Percentiles rank a stretch among this genome's conserved stretches.
Conservation (phyloP, 352 stramenopile genomes). For the Globisporangium polare region DNA sequence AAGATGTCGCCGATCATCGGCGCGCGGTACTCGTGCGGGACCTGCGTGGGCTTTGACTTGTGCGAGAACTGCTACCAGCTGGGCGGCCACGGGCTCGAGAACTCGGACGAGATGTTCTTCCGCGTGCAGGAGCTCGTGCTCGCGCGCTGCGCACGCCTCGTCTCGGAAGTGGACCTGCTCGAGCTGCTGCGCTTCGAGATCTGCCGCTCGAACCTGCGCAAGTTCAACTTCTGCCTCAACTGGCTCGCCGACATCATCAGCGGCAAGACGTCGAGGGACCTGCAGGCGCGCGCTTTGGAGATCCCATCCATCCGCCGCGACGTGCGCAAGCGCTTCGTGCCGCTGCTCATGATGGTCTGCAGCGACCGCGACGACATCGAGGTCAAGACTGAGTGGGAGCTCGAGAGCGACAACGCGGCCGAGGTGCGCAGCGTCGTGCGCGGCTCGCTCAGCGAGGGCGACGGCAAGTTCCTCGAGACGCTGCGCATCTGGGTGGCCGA, state of each 20-base stretch:
- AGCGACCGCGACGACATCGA: constrained; percentile 79
- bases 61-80: constrained; percentile 82
- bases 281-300: constrained; percentile 73
- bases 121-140: constrained; percentile 77
- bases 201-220: constrained; percentile 80
- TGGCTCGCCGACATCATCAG: constrained; percentile 82
- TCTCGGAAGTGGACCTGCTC: constrained; percentile 61
- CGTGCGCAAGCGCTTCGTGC: constrained; percentile 78
- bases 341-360: constrained; percentile 70
- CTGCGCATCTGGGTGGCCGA: constrained; percentile 84
- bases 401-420: constrained; percentile 69
- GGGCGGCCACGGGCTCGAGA: constrained; percentile 77
- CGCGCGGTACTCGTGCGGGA: constrained; percentile 65
- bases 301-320: constrained; percentile 76
- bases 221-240: constrained; percentile 83
- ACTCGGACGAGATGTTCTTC: constrained; percentile 84
- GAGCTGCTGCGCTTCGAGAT: constrained; percentile 86
- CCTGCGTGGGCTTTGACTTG: constrained; percentile 79
- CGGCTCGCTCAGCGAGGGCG: constrained; percentile 54
- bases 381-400: constrained; percentile 84
- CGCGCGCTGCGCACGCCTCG: constrained; percentile 53
- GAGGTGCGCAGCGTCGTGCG: constrained; percentile 58
- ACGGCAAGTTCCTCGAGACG: constrained; percentile 72
- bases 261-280: constrained; percentile 65
- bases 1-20: constrained; percentile 75